phyloP scores from a whole-genome alignment of 2,329 filamentous ascomycete genomes.

The Ophidiomyces ophidiicola region DNA sequence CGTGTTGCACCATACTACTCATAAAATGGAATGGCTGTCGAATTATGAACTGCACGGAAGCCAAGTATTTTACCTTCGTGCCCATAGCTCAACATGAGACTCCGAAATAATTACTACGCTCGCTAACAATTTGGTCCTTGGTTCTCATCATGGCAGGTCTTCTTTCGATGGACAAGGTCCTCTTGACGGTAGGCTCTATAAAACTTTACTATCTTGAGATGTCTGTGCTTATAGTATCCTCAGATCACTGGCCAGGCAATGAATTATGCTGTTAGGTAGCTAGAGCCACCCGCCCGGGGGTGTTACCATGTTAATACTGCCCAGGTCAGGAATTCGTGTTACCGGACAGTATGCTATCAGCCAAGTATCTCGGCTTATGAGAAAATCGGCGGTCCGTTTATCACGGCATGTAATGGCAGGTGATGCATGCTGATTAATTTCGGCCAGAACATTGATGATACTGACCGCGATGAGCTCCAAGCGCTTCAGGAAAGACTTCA shows the following conservation, averaged over 20 bases:
- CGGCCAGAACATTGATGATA: conserved; percentile 54
- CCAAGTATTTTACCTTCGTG: too few species aligned
- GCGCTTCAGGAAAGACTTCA: conserved; percentile 62
- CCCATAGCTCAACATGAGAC: too few species aligned
- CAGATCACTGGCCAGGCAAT: conserved; percentile 65
- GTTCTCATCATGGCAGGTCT: conserved; percentile 3
- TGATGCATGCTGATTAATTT: conserved; percentile 8
- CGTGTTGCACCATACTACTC: too few species aligned
- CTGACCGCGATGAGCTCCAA: conserved; percentile 58
- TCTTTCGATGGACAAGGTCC: conserved; percentile 56
- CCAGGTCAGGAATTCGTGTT: conserved; percentile 63
- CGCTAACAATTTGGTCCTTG: neutral
- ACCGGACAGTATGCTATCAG: conserved; percentile 76
- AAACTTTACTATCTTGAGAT: too few species aligned
- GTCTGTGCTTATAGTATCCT: conserved; percentile 17
- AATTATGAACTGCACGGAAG: too few species aligned
- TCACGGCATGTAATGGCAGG: neutral
- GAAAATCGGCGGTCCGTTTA: conserved; percentile 32
- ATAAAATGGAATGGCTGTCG: too few species aligned
- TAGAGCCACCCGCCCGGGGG: neutral
- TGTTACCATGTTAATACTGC: neutral
- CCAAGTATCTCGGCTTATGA: conserved; percentile 66
- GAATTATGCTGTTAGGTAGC: conserved; percentile 71
- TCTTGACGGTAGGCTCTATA: conserved; percentile 47
- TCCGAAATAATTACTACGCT: neutral